Conservation (phyloP, 257 asterid genomes). For the Solanum virginianum region DNA sequence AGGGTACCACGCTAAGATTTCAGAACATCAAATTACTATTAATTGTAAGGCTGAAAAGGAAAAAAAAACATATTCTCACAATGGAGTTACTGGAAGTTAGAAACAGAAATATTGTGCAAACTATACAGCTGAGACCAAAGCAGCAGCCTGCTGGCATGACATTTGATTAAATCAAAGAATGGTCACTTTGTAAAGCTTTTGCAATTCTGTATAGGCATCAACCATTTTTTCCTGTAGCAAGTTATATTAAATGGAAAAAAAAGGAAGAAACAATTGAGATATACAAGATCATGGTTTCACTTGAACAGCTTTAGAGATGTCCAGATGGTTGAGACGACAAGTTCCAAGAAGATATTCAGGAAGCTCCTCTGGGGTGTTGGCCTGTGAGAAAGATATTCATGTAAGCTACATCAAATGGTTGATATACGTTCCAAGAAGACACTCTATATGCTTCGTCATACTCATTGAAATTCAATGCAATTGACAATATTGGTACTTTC, state of each 20-base stretch:
- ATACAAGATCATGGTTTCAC: constrained; percentile 12
- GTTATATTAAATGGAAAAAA: neutral
- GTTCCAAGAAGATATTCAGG: constrained; percentile 79
- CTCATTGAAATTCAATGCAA: neutral
- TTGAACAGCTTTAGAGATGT: constrained; percentile 46
- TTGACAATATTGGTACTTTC: neutral
- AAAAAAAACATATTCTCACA: neutral
- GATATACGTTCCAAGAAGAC: neutral
- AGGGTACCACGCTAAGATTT: neutral
- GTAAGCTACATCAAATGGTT: neutral
- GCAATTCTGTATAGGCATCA: neutral
- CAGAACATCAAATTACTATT: neutral
- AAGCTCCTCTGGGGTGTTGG: constrained; percentile 73
- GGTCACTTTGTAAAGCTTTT: neutral
- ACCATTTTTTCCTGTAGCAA: neutral
- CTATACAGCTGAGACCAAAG: neutral
- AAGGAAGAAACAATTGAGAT: neutral
- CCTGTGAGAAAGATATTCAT: constrained; percentile 23
- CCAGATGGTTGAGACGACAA: constrained; percentile 79
- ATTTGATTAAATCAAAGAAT: neutral
- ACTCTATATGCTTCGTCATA: neutral
- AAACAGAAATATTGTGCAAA: neutral
- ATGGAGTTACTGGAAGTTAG: neutral
- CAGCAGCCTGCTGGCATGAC: neutral
- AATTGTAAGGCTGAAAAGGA: neutral